Evolutionary conservation across 1,139 yeast genomes (phyloP), one percentile per base, ranked within the genome.

Genomic region (Hyphopichia khmerensis): DNA sequence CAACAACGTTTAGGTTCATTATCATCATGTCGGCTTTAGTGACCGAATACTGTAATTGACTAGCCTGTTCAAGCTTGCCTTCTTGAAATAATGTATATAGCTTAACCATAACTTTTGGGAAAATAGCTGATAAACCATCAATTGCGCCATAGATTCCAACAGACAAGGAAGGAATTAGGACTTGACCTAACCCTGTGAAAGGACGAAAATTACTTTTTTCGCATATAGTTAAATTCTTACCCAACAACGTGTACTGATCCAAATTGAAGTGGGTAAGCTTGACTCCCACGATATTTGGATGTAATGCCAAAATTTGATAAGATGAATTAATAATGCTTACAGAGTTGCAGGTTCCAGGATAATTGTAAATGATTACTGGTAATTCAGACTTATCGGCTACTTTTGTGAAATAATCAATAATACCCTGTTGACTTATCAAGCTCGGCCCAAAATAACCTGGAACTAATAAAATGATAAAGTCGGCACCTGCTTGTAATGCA

Each of bases 151-250:
- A 59, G 35, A 61, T 57, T 11, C 78, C 78, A 16, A 70, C 72
- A 1, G 67, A 47, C 38, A 72, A 52, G 6, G 73, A 72, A 13
- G 80, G 79, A 24, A 74, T 47, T 36, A 75, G 53, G 24, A 72
- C 59, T 51, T 75, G 79, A 19, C 80, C 80, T 24, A 74, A 57
- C 13, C 80, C 80, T 11, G 78, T 70, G 53, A 72, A 64, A 9
- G 65, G 54, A 38, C 60, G 48, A 57, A 75, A 75, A 50, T 68
- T 63, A 47, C 64, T 63, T 31, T 53, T 47, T 40, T 62, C 54
- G n/a, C 33, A 27, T 3, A 71, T 59, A 31, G 60, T 59, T 19
- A 64, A 59, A 48, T 64, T 62, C 35, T 65, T 60, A 2, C 75
- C 77, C 36, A 75, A 57, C 42, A 69, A 55, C 18, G 45, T 41